A percentile compares a stretch with the other conserved stretches of the same genome.
Conservation (phyloP, 2,329 filamentous ascomycete species). For the Talaromyces albobiverticillius region DNA sequence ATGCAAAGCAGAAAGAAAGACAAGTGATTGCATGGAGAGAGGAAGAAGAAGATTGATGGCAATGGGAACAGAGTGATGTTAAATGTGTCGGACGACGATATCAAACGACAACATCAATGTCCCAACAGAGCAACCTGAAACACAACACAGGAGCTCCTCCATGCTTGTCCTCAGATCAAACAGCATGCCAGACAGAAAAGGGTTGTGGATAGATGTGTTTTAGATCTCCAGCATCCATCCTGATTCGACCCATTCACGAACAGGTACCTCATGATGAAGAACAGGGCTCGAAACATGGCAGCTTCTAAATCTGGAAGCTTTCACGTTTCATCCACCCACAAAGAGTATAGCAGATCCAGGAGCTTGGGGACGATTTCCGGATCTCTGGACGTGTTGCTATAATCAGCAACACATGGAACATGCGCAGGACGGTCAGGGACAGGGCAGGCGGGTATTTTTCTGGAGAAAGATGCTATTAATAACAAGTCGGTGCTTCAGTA, state of each 20-base stretch:
- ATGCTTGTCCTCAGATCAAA: too few species aligned
- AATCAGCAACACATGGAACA: constrained; percentile 24
- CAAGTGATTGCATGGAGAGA: constrained; percentile 9
- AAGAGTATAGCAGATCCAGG: constrained; percentile 3
- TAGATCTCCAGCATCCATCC: constrained; percentile 20
- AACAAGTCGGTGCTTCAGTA: constrained; percentile 3
- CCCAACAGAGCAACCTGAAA: too few species aligned
- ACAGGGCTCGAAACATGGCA: constrained; percentile 23
- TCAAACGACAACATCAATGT: constrained; percentile 25
- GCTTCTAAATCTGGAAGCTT: constrained; percentile 39
- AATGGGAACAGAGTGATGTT: constrained; percentile 36
- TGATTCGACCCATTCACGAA: constrained; percentile 26
- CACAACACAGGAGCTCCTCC: constrained; percentile 23
- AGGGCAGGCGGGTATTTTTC: too few species aligned
- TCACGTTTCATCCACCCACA: constrained; percentile 16
- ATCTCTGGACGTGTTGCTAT: constrained; percentile 19
- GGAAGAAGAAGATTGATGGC: constrained; percentile 10
- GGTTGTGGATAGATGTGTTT: too few species aligned
- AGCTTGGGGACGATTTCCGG: constrained; percentile 9
- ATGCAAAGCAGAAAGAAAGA: constrained; percentile 18
- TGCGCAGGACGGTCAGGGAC: background rate
- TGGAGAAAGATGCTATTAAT: constrained; percentile 16
- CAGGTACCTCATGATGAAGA: constrained; percentile 15
- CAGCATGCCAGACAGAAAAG: too few species aligned
- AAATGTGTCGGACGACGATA: constrained; percentile 34